Base-by-base conservation (phyloP, 495 filamentous ascomycete species). In the Chaetomidium leptoderma region DNA sequence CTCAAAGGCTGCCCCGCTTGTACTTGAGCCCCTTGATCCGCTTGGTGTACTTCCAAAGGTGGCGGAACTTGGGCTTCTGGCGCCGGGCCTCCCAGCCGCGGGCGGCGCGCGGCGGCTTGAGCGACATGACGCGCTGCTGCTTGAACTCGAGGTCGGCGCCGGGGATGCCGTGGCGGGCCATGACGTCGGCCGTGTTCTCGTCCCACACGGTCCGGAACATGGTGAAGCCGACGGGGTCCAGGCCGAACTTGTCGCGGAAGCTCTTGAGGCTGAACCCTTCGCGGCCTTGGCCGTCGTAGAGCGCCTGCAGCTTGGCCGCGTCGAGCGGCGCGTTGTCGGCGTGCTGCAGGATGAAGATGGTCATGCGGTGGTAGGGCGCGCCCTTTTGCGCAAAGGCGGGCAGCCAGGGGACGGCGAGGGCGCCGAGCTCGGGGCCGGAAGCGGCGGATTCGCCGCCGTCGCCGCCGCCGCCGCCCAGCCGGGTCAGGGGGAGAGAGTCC, bases 191-290 rank as follows among this genome's bases (percentile, higher is more conserved):
- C 35, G 87, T 99, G 53, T 82, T 80, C 39, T 90, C 88, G 69
- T 99, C 93, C 90, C 91, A 99, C 58, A 86, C 71, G 61, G 81
- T 86, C 59, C 93, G 84, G 83, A 96, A 99, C 64, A 99, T 73
- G 68, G 81, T 85, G 33, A 88, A 86, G 51, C 93, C 93, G 36
- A 96, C 86, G 7, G 91, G 79, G 55, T 79, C 79, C 40, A 96
- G 75, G 35, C 73, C 69, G 66, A 87, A 81, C 61, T 83, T 85
- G 64, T 84, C 78, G 61, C 84, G 80, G 65, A 95, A 87, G 42
- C 79, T 78, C 62, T 90, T 83, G 57, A 95, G 71, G 58, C 77
- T 84, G 68, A 91, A 92, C 17, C 77, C 79, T 35, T 91, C 83
- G 37, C 90, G 74, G 42, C 69, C 60, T 39, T 56, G 29, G 26